These are phyloP conservation scores for Fistulinella staudtii DNA, from an alignment of 1,284 basidiomycete species.

Conservation along the genomic window DNA sequence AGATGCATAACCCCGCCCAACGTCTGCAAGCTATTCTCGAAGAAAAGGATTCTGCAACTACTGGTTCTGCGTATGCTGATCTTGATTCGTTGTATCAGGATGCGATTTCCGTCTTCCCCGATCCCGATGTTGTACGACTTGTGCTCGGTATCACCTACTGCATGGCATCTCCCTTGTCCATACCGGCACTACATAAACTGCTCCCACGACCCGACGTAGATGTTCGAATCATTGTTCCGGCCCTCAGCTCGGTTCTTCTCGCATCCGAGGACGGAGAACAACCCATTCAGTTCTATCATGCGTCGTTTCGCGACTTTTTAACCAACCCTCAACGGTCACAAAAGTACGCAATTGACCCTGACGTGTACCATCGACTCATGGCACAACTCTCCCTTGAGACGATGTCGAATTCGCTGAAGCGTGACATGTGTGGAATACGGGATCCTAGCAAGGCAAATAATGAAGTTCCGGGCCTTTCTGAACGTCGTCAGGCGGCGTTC, in stretches of 20 bases:
- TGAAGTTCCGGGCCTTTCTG: slow-evolving; percentile 21
- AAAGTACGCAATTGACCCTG: too few relatives aligned
- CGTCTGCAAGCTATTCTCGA: slow-evolving; percentile 18
- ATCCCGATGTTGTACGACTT: slow-evolving; percentile 15
- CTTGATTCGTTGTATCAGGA: slow-evolving; percentile 22
- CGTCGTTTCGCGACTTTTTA: slow-evolving; percentile 23
- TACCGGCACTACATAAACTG: slow-evolving; percentile 15
- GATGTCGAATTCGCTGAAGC: slow-evolving; percentile 20
- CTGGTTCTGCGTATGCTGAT: slow-evolving; percentile 17
- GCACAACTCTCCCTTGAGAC: slow-evolving; percentile 17
- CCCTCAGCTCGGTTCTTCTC: slow-evolving; percentile 18
- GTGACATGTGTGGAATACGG: slow-evolving; percentile 22
- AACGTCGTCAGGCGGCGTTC: slow-evolving; percentile 11
- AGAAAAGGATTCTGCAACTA: slow-evolving; percentile 2
- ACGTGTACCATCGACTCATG: slow-evolving; percentile 16
- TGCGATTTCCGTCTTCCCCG: slow-evolving; percentile 17
- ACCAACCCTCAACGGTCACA: slow-evolving; percentile 12
- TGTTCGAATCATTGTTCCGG: slow-evolving; percentile 14
- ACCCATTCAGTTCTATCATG: slow-evolving; percentile 23
- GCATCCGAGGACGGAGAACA: too few relatives aligned
- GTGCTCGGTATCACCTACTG: slow-evolving; percentile 20
- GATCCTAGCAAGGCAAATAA: slow-evolving; percentile 19
- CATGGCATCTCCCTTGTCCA: slow-evolving; percentile 14
- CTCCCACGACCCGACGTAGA: slow-evolving; percentile 17
- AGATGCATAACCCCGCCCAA: slow-evolving; percentile 9